Evolutionary conservation across 2,329 filamentous ascomycete species (phyloP).

Genomic region (Biscogniauxia sp.): DNA sequence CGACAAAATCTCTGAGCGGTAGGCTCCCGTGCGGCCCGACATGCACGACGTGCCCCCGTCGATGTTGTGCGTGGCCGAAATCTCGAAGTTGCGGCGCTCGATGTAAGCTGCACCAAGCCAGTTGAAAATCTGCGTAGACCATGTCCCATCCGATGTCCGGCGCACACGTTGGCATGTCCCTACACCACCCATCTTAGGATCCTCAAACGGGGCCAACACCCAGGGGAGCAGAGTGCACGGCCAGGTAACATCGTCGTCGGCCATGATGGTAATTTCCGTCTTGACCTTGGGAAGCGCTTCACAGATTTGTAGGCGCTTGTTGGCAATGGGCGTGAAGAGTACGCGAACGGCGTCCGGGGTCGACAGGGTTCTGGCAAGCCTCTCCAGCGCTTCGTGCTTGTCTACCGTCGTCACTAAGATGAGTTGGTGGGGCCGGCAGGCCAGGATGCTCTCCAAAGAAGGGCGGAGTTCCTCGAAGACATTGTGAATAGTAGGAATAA

Average conservation of each 20-base stretch:
- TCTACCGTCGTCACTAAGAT: slow-evolving; percentile 85
- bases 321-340: slow-evolving; percentile 77
- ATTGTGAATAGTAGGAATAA: slow-evolving; percentile 89
- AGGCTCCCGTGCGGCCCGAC: slow-evolving; percentile 89
- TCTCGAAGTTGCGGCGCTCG: slow-evolving; percentile 93
- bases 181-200: slow-evolving; percentile 79
- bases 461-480: slow-evolving; percentile 78
- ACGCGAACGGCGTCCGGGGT: slow-evolving; percentile 64
- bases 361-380: slow-evolving; percentile 61
- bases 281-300: slow-evolving; percentile 81
- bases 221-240: slow-evolving; percentile 81
- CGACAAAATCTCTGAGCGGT: slow-evolving; percentile 83
- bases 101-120: slow-evolving; percentile 92
- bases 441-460: slow-evolving; percentile 75
- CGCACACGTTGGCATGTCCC: slow-evolving; percentile 87
- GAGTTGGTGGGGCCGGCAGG: slow-evolving; percentile 67
- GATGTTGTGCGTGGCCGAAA: slow-evolving; percentile 90
- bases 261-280: slow-evolving; percentile 85
- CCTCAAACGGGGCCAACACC: slow-evolving; percentile 91
- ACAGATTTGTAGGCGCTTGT: slow-evolving; percentile 93
- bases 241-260: slow-evolving; percentile 95
- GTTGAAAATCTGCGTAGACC: slow-evolving; percentile 69
- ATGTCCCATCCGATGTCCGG: slow-evolving; percentile 60
- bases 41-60: slow-evolving; percentile 97
- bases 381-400: slow-evolving; percentile 67